phyloP scores from a whole-genome alignment of 2,329 filamentous ascomycete species.

The Exophiala bonariae region DNA sequence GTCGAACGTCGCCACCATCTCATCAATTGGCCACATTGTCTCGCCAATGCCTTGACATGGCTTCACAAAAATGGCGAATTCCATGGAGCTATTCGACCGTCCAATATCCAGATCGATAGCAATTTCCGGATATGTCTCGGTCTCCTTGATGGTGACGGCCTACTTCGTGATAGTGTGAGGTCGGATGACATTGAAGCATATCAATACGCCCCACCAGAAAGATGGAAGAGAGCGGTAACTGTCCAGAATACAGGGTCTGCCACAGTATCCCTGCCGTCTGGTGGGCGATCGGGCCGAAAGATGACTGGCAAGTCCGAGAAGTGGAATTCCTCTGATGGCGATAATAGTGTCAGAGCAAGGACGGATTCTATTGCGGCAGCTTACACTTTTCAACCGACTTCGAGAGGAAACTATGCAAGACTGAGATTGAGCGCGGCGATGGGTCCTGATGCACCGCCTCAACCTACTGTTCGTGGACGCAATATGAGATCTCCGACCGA shows the following conservation, averaged over 20 bases:
- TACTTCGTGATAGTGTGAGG: slow-evolving; percentile 54
- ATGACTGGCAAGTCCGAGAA: slow-evolving; percentile 8
- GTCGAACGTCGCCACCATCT: slow-evolving; percentile 41
- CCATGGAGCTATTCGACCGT: slow-evolving; percentile 60
- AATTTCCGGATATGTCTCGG: slow-evolving; percentile 58
- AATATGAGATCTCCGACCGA: slow-evolving; percentile 9
- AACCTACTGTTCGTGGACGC: background rate
- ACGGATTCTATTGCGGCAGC: slow-evolving; percentile 19
- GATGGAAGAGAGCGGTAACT: slow-evolving; percentile 42
- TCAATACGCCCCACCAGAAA: slow-evolving; percentile 60
- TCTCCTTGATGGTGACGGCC: slow-evolving; percentile 57
- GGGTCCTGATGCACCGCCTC: slow-evolving; percentile 4
- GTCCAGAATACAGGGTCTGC: slow-evolving; percentile 36
- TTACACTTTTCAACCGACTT: slow-evolving; percentile 21
- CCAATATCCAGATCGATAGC: slow-evolving; percentile 60
- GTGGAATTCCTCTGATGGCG: slow-evolving; percentile 8
- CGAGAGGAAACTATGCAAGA: slow-evolving; percentile 19
- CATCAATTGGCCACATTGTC: slow-evolving; percentile 49
- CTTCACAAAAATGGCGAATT: slow-evolving; percentile 56
- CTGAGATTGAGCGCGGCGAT: slow-evolving; percentile 17
- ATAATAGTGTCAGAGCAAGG: slow-evolving; percentile 23
- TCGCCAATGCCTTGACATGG: slow-evolving; percentile 57
- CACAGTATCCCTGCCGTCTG: slow-evolving; percentile 38
- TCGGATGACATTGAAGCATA: slow-evolving; percentile 57
- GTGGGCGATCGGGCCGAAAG: slow-evolving; percentile 41